A percentile compares a stretch with the other conserved stretches of the same genome.
phyloP scores from a whole-genome alignment of 257 asterid genomes.

The Nicotiana attenuata region DNA sequence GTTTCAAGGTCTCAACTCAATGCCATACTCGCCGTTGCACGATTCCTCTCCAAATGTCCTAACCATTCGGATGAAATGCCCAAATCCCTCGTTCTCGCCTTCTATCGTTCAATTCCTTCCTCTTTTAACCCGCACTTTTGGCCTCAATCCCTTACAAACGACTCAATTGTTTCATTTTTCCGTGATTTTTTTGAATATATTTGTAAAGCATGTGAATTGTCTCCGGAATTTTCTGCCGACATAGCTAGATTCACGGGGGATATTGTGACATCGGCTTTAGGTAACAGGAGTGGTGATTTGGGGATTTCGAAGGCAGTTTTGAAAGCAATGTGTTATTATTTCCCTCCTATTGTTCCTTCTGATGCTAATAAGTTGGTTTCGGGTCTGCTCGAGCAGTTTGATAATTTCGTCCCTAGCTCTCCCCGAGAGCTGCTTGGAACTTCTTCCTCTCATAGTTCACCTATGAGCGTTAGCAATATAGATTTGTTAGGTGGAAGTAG shows the following conservation, averaged over 20 bases:
- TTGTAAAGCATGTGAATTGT: conserved; percentile 48
- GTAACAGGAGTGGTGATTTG: conserved; percentile 29
- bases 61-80: conserved; percentile 55
- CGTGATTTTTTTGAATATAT: conserved; percentile 55
- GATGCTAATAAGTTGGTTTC: conserved; percentile 67
- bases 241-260: conserved; percentile 78
- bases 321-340: conserved; percentile 55
- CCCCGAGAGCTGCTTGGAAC: conserved; percentile 44
- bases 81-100: conserved; percentile 63
- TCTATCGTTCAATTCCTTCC: conserved; percentile 69
- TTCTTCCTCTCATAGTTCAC: conserved; percentile 35
- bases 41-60: conserved; percentile 74
- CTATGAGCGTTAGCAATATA: conserved; percentile 61
- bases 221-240: conserved; percentile 59
- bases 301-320: conserved; percentile 49
- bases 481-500: conserved; percentile 39
- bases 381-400: conserved; percentile 61
- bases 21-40: conserved; percentile 69
- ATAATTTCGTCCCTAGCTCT: conserved; percentile 44
- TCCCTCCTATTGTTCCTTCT: conserved; percentile 63
- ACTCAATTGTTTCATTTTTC: conserved; percentile 57
- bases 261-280: conserved; percentile 50
- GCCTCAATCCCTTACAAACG: conserved; percentile 77
- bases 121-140: conserved; percentile 62
- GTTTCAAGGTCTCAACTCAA: conserved; percentile 86